Evolutionary conservation across 169 alveolate species (phyloP).

Genomic region (Cystoisospora suis): DNA sequence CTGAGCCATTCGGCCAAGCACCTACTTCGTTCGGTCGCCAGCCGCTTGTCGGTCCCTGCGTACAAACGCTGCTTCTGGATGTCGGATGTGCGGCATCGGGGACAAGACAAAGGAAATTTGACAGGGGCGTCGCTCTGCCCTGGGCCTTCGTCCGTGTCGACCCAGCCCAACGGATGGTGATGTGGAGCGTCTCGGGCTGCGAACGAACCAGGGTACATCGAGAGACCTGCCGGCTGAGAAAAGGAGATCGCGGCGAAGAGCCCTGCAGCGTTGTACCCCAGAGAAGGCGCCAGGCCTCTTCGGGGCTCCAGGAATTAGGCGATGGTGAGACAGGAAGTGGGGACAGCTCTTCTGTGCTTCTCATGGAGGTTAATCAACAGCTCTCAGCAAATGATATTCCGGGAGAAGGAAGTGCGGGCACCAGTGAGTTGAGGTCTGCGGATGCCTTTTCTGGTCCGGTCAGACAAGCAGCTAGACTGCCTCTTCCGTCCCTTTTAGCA

Average conservation of each 20-base stretch:
- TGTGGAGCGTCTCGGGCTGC: constrained; percentile 17
- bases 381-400: background rate
- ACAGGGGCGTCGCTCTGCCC: background rate
- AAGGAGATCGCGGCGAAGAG: background rate
- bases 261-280: background rate
- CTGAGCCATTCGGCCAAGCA: background rate
- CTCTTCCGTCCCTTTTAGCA: background rate
- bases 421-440: background rate
- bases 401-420: background rate
- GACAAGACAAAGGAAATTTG: background rate
- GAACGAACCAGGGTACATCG: background rate
- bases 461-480: background rate
- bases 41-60: constrained; percentile 7
- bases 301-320: background rate
- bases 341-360: background rate
- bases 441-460: no score
- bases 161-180: background rate
- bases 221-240: background rate
- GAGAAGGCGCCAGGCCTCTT: background rate
- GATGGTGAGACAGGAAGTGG: background rate
- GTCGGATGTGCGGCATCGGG: background rate
- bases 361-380: background rate
- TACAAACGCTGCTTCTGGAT: constrained; percentile 1
- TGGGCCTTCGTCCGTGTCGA: constrained; percentile 25
- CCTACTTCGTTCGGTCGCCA: background rate